Conservation (phyloP, 768 basidiomycete species). For the Kwoniella sp. region DNA sequence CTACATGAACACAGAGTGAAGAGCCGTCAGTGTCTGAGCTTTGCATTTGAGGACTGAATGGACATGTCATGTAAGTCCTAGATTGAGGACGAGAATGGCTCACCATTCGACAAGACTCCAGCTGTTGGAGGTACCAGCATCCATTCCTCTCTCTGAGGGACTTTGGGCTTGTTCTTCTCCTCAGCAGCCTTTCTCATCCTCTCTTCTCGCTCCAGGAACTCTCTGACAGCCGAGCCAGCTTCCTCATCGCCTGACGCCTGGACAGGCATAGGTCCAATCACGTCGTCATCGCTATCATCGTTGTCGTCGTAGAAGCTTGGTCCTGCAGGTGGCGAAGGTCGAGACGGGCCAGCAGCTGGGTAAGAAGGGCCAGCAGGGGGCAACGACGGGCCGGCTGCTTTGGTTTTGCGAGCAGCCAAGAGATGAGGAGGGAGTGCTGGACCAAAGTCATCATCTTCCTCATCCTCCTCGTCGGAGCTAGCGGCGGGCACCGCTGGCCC, state of each 20-base stretch:
- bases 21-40: too few relatives aligned
- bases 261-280: constrained; percentile 76
- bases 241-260: constrained; percentile 60
- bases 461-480: constrained; percentile 31
- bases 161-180: constrained; percentile 40
- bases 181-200: constrained; percentile 71
- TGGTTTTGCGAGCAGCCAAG: constrained; percentile 56
- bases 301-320: constrained; percentile 63
- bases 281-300: constrained; percentile 73
- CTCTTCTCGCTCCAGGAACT: constrained; percentile 85
- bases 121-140: constrained; percentile 92
- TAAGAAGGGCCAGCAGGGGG: constrained; percentile 14
- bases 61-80: not conserved
- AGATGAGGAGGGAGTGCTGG: constrained; percentile 75
- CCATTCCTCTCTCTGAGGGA: constrained; percentile 88
- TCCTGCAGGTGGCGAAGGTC: constrained; percentile 60
- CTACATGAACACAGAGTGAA: constrained; percentile 58
- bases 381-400: constrained; percentile 53
- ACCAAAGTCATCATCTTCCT: constrained; percentile 69
- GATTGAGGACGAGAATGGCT: constrained; percentile 22
- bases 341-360: constrained; percentile 25
- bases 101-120: constrained; percentile 76
- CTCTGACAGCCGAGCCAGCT: constrained; percentile 65
- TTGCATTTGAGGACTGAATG: too few relatives aligned
- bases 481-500: constrained; percentile 19